Conservation (phyloP, 1,139 yeast species). For the Saccharomyces hybrid region DNA sequence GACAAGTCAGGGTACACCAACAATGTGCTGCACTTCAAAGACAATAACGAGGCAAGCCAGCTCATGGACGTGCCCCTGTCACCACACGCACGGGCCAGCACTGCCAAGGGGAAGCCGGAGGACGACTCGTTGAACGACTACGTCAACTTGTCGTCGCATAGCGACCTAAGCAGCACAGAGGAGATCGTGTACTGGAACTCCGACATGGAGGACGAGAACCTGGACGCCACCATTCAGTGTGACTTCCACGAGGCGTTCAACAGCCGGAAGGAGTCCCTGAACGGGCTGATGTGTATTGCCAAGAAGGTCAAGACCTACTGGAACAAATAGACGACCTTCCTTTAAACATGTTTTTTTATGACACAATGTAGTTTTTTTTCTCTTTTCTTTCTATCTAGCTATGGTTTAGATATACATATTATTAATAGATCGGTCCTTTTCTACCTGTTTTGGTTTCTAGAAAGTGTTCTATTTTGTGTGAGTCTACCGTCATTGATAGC, state of each 20-base stretch:
- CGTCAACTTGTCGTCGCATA: slow-evolving; percentile 16
- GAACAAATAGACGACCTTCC: neutral
- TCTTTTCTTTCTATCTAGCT: neutral
- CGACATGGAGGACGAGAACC: slow-evolving; percentile 5
- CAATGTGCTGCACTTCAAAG: slow-evolving; percentile 9
- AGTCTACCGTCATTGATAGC: neutral
- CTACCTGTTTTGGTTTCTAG: neutral
- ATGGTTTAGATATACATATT: neutral
- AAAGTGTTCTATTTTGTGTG: neutral
- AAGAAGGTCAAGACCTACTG: slow-evolving; percentile 1
- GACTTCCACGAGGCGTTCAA: slow-evolving; percentile 1
- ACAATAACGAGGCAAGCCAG: slow-evolving; percentile 2
- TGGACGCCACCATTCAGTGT: neutral
- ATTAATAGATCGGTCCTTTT: neutral
- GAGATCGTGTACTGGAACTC: slow-evolving; percentile 7
- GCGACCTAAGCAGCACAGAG: slow-evolving; percentile 19
- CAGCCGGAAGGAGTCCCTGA: neutral
- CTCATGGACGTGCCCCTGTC: neutral
- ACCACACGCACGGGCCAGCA: neutral
- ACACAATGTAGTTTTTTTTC: neutral
- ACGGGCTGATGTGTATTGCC: slow-evolving; percentile 1
- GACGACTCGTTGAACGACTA: slow-evolving; percentile 10
- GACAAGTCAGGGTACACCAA: slow-evolving; percentile 15
- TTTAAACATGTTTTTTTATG: neutral
- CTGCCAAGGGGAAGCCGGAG: neutral